Base-by-base conservation (phyloP, 257 asterid species). In the Fraxinus anomala region DNA sequence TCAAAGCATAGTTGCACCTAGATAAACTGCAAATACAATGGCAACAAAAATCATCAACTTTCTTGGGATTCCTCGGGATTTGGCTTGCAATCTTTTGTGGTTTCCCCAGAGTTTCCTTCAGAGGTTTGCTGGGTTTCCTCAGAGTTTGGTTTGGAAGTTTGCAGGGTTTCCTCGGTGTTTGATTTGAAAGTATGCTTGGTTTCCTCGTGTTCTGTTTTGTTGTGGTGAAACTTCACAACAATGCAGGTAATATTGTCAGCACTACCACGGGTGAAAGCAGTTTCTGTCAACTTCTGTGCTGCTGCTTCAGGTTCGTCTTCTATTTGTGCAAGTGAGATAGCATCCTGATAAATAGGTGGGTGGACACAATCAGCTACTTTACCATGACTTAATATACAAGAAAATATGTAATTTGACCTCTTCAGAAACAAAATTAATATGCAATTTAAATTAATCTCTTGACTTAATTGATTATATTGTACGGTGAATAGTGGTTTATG, bases 211-310 rank as follows among this genome's bases (percentile, higher is more conserved):
- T 68, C 85, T 5, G 77, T 44, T 78, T 86, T 85, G 63, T 81
- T 81, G 40, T 88, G 96, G 81, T 89, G 90, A 79, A 96, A 84
- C 88, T 94, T 93, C 81, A 93, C 99, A 42, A 93, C 98, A 28
- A 96, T 92, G 89, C 98, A 96, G 70, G 98, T 96, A 86, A 96
- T 96, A 77, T 96, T 96, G 82, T 96, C 99, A 2, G 98, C 98
- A 81, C 98, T 96, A 16, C 99, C 99, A 13, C 96, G 96, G 39
- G 90, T 87, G 78, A 92, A 96, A 68, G 99, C 99, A 21, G 97
- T 88, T 86, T 93, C 98, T 1, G 96, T 87, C 89, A 96, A 89
- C 87, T 92, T 96, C 82, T 94, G 89, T 30, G 99, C 98, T 66
- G 97, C 99, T 42, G 88, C 91, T 80, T 91, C 96, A 0, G 98